A percentile compares a stretch with the other conserved stretches of the same genome.
phyloP scores from a whole-genome alignment of 345 rosid species.

The Sisymbrium altissimum region DNA sequence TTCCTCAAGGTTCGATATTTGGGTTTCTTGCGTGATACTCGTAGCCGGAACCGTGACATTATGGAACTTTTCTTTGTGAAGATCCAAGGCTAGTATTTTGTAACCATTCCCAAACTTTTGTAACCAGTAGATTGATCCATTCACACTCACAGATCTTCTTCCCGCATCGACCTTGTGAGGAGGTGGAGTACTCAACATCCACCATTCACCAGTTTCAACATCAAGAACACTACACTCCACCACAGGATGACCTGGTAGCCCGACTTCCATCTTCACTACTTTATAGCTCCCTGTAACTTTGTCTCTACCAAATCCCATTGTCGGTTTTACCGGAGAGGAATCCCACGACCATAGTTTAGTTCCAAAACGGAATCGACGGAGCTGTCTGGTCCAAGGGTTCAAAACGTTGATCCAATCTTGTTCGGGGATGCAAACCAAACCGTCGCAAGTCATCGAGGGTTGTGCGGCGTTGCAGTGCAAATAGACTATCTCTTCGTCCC shows the following conservation, averaged over 20 bases:
- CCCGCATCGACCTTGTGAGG: not conserved
- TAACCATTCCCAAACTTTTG: not conserved
- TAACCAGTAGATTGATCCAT: not conserved
- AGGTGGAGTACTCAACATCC: not conserved
- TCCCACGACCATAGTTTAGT: not conserved
- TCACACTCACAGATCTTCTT: not conserved
- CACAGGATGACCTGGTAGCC: not conserved
- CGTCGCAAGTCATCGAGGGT: not conserved
- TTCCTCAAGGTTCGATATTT: not conserved
- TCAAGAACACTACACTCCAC: conserved; percentile 1
- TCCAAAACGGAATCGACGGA: not conserved
- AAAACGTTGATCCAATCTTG: not conserved
- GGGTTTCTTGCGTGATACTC: not conserved
- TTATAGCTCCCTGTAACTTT: not conserved
- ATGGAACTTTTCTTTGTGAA: no score
- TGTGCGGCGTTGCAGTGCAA: not conserved
- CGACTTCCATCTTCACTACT: not conserved
- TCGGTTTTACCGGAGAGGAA: not conserved
- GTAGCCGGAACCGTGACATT: not conserved
- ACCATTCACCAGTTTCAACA: no score
- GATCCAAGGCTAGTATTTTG: conserved; percentile 3
- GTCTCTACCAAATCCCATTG: not conserved
- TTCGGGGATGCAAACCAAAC: conserved; percentile 9
- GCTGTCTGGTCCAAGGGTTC: conserved; percentile 1
- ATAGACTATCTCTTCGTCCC: not conserved